Evolutionary conservation across 1,284 basidiomycete species (phyloP).

Genomic region (Mycosarcoma mackinlayi): DNA sequence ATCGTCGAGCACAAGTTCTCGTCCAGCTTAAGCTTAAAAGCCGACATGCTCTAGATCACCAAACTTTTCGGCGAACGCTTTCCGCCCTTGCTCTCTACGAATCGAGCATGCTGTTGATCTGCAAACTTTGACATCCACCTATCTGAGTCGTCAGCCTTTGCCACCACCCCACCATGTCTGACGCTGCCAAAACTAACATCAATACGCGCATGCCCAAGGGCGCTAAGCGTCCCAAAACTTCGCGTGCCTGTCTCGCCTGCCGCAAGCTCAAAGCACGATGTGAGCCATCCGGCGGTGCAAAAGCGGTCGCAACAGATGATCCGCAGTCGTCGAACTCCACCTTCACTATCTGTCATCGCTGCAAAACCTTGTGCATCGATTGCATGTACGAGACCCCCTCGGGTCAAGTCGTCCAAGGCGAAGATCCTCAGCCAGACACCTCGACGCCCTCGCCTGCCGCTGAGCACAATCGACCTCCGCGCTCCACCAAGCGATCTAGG

Average conservation of each 20-base stretch:
- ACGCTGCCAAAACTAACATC: constrained; percentile 22
- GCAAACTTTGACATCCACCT: too few relatives aligned
- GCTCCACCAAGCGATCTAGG: constrained; percentile 27
- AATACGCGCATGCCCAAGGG: constrained; percentile 53
- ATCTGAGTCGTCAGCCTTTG: background rate
- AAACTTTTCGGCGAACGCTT: background rate
- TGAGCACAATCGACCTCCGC: constrained; percentile 15
- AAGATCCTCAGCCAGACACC: constrained; percentile 12
- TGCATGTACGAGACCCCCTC: constrained; percentile 37
- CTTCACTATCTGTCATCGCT: constrained; percentile 44
- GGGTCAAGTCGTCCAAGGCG: constrained; percentile 35
- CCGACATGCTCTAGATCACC: constrained; percentile 4
- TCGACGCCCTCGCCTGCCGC: constrained; percentile 21
- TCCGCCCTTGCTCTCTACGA: background rate
- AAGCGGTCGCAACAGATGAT: constrained; percentile 10
- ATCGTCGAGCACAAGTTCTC: too few relatives aligned
- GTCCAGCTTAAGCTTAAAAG: constrained; percentile 7
- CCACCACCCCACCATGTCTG: constrained; percentile 31
- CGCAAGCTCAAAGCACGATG: constrained; percentile 51
- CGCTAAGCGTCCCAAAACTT: constrained; percentile 47
- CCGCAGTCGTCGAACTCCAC: constrained; percentile 9
- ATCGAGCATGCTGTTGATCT: background rate
- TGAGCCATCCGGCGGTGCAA: constrained; percentile 29
- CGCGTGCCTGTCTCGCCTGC: constrained; percentile 45
- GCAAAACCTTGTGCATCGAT: constrained; percentile 51